Evolutionary conservation across 2,329 filamentous ascomycete species (phyloP).

Genomic region (Hawksworthiomyces lignivorus): DNA sequence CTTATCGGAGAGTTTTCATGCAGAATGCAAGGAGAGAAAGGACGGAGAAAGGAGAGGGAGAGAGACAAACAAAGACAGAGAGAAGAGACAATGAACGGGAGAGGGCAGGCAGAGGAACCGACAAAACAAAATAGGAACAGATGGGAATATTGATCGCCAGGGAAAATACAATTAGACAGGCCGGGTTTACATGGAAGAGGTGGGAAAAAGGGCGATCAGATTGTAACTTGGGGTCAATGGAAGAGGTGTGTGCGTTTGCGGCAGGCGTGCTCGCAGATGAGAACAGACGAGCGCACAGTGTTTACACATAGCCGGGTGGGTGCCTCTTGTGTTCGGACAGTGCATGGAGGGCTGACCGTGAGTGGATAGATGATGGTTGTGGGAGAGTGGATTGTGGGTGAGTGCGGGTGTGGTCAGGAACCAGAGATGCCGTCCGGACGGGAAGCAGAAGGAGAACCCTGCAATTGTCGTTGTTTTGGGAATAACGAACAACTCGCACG

Average conservation of each 20-base stretch:
- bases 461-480: constrained; percentile 1
- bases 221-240: neutral
- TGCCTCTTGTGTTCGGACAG: too few species aligned
- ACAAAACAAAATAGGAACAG: too few species aligned
- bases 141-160: constrained; percentile 8
- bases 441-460: constrained; percentile 2
- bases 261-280: too few species aligned
- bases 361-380: too few species aligned
- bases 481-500: neutral
- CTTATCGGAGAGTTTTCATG: neutral
- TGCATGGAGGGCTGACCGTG: too few species aligned
- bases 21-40: neutral
- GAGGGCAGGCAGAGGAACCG: too few species aligned
- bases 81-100: neutral
- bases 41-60: neutral
- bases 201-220: constrained; percentile 8
- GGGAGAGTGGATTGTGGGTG: neutral
- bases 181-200: neutral
- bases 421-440: constrained; percentile 3
- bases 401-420: constrained; percentile 1
- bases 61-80: neutral
- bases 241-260: neutral
- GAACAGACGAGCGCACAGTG: too few species aligned
- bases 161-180: neutral
- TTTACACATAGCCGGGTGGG: too few species aligned